Base-by-base conservation (phyloP, 2,329 filamentous ascomycete species). In the Penicillium sp. region DNA sequence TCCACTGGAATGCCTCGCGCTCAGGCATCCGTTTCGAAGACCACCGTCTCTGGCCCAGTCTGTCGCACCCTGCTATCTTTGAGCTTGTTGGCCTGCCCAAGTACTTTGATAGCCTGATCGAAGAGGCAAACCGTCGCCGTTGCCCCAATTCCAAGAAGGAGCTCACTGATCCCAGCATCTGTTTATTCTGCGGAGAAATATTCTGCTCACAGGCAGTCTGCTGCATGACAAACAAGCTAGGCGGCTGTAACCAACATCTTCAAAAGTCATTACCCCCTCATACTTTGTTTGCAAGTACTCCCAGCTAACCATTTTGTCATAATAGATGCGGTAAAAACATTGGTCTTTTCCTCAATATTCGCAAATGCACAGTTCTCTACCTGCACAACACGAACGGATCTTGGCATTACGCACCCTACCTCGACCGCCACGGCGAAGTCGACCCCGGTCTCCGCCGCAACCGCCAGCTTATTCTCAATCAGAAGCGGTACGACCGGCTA, bases 131-230 rank as follows among this genome's bases (percentile, higher is more conserved):
- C 63, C 87, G 86, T 61, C 81, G 88, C 50, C 86, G 84, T 47
- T 99, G 94, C 68, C 91, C 91, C 0, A 95, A 87, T 2, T 96
- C 91, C 1, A 91, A 91, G 61, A 95, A 94, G 71, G 93, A 97
- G 64, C 78, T 99, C 48, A 88, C 87, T 2, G 95, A 99, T 72
- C 91, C 94, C 0, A 90, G 89, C 61, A 84, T 99, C 36, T 99
- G 94, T 69, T 82, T 99, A 37, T 91, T 97, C 77, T 99, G 94
- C 69, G 93, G 94, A 33, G 91, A 92, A n/a, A 90, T 99, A 38
- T 93, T 97, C 74, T 99, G 94, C 75, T 91, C 89, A 10, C 94
- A 99, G 77, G 91, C 89, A 43, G 88, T 92, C 44, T 99, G 94
- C 77, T 99, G 94, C 72, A 85, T 90, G 68, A 66, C 70, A 30